These are phyloP conservation scores for Cladophialophora carrionii DNA, from an alignment of 2,329 filamentous ascomycete species.

Conservation along the genomic window DNA sequence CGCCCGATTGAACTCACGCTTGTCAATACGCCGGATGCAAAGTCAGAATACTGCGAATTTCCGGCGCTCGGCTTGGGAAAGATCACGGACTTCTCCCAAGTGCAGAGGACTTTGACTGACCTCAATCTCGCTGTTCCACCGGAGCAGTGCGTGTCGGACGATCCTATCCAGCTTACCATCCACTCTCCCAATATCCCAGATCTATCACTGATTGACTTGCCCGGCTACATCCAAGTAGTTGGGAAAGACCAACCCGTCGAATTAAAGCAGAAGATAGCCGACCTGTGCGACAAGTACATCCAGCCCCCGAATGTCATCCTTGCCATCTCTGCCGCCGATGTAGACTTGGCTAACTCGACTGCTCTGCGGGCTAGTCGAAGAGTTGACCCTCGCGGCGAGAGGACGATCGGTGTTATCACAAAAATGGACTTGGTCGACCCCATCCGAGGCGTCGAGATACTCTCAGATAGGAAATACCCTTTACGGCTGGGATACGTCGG, in stretches of 20 bases:
- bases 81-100: conserved; percentile 86
- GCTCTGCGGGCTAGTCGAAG: conserved; percentile 85
- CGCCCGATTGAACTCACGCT: conserved; percentile 94
- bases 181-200: conserved; percentile 96
- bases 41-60: conserved; percentile 93
- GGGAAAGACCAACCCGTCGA: conserved; percentile 87
- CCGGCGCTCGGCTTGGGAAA: conserved; percentile 86
- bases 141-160: conserved; percentile 88
- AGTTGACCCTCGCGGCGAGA: conserved; percentile 90
- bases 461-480: conserved; percentile 90
- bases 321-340: conserved; percentile 95
- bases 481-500: conserved; percentile 94
- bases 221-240: conserved; percentile 95
- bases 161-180: conserved; percentile 93
- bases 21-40: conserved; percentile 87
- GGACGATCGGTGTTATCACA: conserved; percentile 97
- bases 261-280: conserved; percentile 92
- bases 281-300: conserved; percentile 98
- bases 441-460: conserved; percentile 72
- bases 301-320: conserved; percentile 94
- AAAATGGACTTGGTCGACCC: conserved; percentile 98
- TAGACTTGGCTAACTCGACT: conserved; percentile 95
- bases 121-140: conserved; percentile 92
- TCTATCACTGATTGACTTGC: conserved; percentile 91
- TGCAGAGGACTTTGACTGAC: conserved; percentile 92